Conservation (phyloP, 2,329 filamentous ascomycete genomes). For the Cercospora sesami region DNA sequence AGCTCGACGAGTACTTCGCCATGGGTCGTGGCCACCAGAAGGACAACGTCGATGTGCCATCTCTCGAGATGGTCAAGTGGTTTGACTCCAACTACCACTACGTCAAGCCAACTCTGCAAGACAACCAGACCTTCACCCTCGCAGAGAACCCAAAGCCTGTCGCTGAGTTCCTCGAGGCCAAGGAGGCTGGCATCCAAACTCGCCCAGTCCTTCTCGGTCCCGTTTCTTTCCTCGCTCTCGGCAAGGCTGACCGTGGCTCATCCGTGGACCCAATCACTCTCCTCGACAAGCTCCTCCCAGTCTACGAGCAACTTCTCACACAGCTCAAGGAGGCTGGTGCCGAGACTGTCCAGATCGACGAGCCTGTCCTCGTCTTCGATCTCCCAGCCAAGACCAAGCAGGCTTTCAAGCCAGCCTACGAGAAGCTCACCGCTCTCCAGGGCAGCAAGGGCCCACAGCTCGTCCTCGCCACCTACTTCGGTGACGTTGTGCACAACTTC, state of each 20-base stretch:
- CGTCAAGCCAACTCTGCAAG: slow-evolving; percentile 97
- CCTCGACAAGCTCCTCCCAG: slow-evolving; percentile 86
- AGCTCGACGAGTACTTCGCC: slow-evolving; percentile 97
- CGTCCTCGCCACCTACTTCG: slow-evolving; percentile 95
- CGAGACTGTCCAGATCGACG: slow-evolving; percentile 96
- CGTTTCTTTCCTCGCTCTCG: slow-evolving; percentile 95
- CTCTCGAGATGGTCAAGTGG: slow-evolving; percentile 98
- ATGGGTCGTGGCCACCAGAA: slow-evolving; percentile 99
- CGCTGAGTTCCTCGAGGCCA: slow-evolving; percentile 91
- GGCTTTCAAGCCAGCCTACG: slow-evolving; percentile 97
- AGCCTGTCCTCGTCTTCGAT: slow-evolving; percentile 95
- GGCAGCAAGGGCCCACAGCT: slow-evolving; percentile 82
- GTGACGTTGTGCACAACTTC: slow-evolving; percentile 98
- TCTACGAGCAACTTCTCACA: slow-evolving; percentile 89
- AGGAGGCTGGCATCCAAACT: slow-evolving; percentile 90
- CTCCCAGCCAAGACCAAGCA: slow-evolving; percentile 85
- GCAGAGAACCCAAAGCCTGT: slow-evolving; percentile 87
- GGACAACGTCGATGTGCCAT: slow-evolving; percentile 85
- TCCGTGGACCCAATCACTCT: slow-evolving; percentile 90
- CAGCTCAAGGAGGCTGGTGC: slow-evolving; percentile 96
- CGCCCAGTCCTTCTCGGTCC: slow-evolving; percentile 93
- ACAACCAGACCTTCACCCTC: slow-evolving; percentile 96
- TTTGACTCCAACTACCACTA: slow-evolving; percentile 99
- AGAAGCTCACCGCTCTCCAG: slow-evolving; percentile 71
- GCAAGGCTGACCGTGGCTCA: slow-evolving; percentile 96